phyloP scores from a whole-genome alignment of 805 yeast species.

The Zygotorulaspora florentina region DNA sequence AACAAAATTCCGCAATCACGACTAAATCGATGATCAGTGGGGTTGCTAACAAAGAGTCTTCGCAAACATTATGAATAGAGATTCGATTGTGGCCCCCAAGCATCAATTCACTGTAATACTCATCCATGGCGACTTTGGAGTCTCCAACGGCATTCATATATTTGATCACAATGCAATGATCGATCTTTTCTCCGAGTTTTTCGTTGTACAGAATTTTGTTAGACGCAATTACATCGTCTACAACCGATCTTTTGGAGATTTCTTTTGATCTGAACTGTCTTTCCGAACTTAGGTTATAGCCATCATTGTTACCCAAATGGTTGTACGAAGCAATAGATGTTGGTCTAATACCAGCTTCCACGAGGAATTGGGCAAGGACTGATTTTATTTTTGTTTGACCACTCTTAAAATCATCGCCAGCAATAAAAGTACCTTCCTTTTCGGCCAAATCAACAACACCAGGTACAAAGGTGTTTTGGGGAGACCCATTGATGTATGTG shows the following conservation, averaged over 20 bases:
- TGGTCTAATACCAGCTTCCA: constrained; percentile 96
- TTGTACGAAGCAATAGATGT: constrained; percentile 92
- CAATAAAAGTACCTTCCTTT: constrained; percentile 67
- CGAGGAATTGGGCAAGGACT: constrained; percentile 92
- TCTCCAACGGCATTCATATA: constrained; percentile 93
- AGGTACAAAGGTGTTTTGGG: constrained; percentile 96
- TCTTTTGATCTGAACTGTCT: constrained; percentile 93
- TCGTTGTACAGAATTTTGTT: constrained; percentile 81
- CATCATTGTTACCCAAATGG: constrained; percentile 95
- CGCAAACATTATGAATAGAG: constrained; percentile 92
- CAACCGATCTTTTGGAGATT: constrained; percentile 87
- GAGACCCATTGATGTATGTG: constrained; percentile 94
- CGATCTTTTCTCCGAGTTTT: constrained; percentile 70
- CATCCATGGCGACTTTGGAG: constrained; percentile 97
- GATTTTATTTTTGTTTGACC: constrained; percentile 96
- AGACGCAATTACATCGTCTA: constrained; percentile 89
- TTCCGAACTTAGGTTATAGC: constrained; percentile 86
- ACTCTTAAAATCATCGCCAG: constrained; percentile 95
- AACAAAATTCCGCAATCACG: constrained; percentile 83
- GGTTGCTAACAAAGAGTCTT: constrained; percentile 90
- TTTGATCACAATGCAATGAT: constrained; percentile 93
- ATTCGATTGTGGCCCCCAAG: constrained; percentile 95
- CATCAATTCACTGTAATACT: constrained; percentile 94
- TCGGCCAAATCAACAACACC: constrained; percentile 91
- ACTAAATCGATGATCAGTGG: constrained; percentile 91